Base-by-base conservation (phyloP, 257 asterid species). In the Fraxinus pennsylvanica region DNA sequence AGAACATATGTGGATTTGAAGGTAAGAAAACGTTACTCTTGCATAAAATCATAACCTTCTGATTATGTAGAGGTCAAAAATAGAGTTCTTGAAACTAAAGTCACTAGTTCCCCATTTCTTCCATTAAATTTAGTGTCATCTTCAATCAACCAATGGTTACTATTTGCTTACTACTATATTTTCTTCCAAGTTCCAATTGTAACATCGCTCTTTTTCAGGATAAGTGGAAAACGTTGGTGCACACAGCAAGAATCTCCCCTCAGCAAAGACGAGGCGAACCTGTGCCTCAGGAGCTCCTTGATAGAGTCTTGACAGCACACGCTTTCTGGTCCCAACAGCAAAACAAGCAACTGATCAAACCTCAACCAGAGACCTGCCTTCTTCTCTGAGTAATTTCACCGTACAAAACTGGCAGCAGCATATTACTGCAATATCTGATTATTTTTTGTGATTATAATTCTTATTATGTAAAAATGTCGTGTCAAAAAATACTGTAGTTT, bases 201-300 rank as follows among this genome's bases (percentile, higher is more conserved):
- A 71, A 80, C 63, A 15, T 6, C 17, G 27, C 59, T 29, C n/a
- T 30, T 27, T 76, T 78, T 38, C 89, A 95, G 99, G 99, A 95
- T 80, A 95, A 95, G 89, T 95, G 99, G 99, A 93, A 96, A 73
- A 96, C 99, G 3, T 80, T 93, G 83, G 99, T 96, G 75, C 99
- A 96, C 88, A 96, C 99, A 4, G 99, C 99, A 68, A 90, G 94
- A 80, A 96, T 96, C 73, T 92, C 98, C 33, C 99, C 99, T 45
- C 99, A 93, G 80, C 99, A 96, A 72, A 88, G 99, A 81, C 87
- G 99, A 74, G 99, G 98, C 0, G 97, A 96, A 83, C 99, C 99
- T 0, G 98, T 93, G 76, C 98, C 99, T 1, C 99, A 96, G 76
- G 99, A 92, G 85, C 97, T 96, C 15, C 88, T 93, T 59, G 97